Evolutionary conservation across 2,329 filamentous ascomycete species (phyloP).

Genomic region (Chaetomiaceae sp.): DNA sequence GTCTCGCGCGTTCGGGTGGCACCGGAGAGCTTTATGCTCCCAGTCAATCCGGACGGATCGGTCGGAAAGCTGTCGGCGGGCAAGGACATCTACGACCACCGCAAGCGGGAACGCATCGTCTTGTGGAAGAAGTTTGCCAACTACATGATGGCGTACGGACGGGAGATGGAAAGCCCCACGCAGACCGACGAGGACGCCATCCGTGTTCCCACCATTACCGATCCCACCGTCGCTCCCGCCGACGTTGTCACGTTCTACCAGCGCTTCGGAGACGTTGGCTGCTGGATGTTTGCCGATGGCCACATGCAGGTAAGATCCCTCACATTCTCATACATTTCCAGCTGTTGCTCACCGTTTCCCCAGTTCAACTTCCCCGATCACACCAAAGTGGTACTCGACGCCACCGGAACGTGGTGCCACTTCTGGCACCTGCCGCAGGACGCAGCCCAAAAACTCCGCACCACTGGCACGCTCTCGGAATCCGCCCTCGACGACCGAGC

Average conservation of each 20-base stretch:
- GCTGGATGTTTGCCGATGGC: slow-evolving; percentile 76
- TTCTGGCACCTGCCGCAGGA: slow-evolving; percentile 71
- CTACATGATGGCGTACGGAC: slow-evolving; percentile 67
- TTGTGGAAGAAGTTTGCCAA: slow-evolving; percentile 70
- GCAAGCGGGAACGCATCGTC: slow-evolving; percentile 59
- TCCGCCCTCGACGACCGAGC: slow-evolving; percentile 65
- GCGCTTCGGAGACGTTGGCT: slow-evolving; percentile 71
- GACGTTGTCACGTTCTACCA: slow-evolving; percentile 76
- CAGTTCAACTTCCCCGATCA: slow-evolving; percentile 81
- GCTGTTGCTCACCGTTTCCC: slow-evolving; percentile 27
- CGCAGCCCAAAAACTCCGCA: slow-evolving; percentile 58
- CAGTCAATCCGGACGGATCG: slow-evolving; percentile 51
- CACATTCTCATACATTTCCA: neutral
- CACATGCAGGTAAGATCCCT: slow-evolving; percentile 52
- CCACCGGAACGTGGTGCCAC: slow-evolving; percentile 67
- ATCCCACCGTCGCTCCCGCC: slow-evolving; percentile 38
- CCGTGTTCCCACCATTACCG: slow-evolving; percentile 35
- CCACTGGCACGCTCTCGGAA: slow-evolving; percentile 61
- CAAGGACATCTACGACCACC: slow-evolving; percentile 58
- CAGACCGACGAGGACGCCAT: slow-evolving; percentile 41
- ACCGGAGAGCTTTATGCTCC: slow-evolving; percentile 54
- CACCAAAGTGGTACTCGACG: slow-evolving; percentile 74
- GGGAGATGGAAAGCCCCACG: slow-evolving; percentile 55
- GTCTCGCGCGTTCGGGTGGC: slow-evolving; percentile 58
- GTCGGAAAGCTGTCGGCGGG: slow-evolving; percentile 56